phyloP scores from a whole-genome alignment of 2,329 filamentous ascomycete genomes.

The Xylaria sp. region DNA sequence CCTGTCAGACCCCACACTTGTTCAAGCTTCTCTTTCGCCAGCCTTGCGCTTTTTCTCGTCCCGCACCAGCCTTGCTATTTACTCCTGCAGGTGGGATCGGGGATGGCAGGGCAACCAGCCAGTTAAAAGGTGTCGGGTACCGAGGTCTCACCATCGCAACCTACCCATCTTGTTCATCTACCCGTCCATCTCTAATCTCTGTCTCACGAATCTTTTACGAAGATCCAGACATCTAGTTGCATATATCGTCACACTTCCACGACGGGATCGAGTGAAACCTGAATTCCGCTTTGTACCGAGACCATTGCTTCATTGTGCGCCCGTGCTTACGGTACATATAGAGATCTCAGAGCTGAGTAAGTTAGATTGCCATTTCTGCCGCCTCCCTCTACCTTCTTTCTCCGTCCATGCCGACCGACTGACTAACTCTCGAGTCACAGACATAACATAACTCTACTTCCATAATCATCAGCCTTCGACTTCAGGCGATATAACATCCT shows the following conservation, averaged over 20 bases:
- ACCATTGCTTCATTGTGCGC: not conserved
- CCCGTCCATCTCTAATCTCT: not conserved
- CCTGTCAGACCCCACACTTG: conserved; percentile 23
- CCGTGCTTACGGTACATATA: not conserved
- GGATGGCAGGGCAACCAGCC: conserved; percentile 61
- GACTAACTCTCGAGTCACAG: too few relatives aligned
- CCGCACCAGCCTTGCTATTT: conserved; percentile 54
- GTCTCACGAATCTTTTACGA: not conserved
- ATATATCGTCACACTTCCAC: not conserved
- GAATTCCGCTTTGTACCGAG: too few relatives aligned
- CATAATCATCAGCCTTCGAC: too few relatives aligned
- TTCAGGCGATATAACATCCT: too few relatives aligned
- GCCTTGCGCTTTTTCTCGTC: conserved; percentile 48
- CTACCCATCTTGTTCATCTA: not conserved
- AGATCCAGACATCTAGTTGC: not conserved
- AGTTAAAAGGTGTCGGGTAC: conserved; percentile 52
- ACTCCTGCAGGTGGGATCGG: conserved; percentile 45
- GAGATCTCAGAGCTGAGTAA: not conserved
- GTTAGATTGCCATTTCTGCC: not conserved
- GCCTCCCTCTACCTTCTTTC: not conserved
- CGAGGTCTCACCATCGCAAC: conserved; percentile 12
- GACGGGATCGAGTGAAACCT: not conserved
- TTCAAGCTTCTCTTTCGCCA: conserved; percentile 31
- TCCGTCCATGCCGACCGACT: not conserved
- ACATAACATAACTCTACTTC: too few relatives aligned